A percentile compares a stretch with the other conserved stretches of the same genome.
phyloP scores from a whole-genome alignment of 1,284 basidiomycete species.

The Leccinum fallax region DNA sequence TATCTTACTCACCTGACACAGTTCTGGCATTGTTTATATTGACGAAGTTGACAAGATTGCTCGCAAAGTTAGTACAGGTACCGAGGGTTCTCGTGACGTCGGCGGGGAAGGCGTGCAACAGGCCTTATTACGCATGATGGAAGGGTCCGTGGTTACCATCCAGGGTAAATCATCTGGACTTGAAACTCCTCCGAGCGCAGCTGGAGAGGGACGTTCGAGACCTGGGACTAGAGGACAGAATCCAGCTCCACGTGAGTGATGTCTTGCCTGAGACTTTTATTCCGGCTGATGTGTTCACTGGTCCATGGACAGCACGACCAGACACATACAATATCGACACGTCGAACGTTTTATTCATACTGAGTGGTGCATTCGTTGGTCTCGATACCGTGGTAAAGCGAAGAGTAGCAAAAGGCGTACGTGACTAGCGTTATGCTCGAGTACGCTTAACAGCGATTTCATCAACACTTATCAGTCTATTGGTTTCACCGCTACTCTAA shows the following conservation, averaged over 20 bases:
- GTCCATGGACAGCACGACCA: constrained; percentile 51
- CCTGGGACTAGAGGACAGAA: constrained; percentile 40
- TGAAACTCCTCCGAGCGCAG: constrained; percentile 45
- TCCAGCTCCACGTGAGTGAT: constrained; percentile 23
- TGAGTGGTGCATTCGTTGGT: constrained; percentile 94
- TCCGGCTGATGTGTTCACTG: not conserved
- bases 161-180: constrained; percentile 66
- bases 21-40: constrained; percentile 92
- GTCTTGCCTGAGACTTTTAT: not conserved
- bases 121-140: constrained; percentile 88
- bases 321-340: constrained; percentile 82
- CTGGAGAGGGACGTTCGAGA: constrained; percentile 49
- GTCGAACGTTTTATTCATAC: constrained; percentile 86
- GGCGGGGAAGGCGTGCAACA: constrained; percentile 97
- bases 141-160: constrained; percentile 84
- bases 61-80: constrained; percentile 61
- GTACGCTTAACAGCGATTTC: not conserved
- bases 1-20: constrained; percentile 34
- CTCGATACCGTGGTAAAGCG: constrained; percentile 81
- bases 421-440: constrained; percentile 28
- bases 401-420: constrained; percentile 80
- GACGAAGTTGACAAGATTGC: constrained; percentile 97
- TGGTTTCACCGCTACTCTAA: constrained; percentile 79
- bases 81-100: constrained; percentile 84
- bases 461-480: constrained; percentile 62